Base-by-base conservation (phyloP, 2,329 filamentous ascomycete genomes). In the Corinectria fuckeliana region DNA sequence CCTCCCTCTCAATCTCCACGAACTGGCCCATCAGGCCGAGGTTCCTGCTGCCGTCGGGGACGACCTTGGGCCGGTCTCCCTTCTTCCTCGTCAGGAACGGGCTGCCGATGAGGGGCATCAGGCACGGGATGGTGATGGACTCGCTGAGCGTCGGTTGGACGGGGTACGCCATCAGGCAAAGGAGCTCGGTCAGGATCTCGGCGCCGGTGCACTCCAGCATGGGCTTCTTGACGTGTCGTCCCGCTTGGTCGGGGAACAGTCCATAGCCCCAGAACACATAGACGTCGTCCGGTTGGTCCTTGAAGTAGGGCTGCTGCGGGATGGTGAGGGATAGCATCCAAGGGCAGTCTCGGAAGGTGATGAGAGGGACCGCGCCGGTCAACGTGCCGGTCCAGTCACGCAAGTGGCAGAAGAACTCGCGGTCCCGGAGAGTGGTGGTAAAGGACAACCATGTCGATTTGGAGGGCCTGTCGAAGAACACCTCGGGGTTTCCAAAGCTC, bases 371-470 rank as follows among this genome's bases (percentile, higher is more conserved):
- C 4, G 65, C 58, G 5, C 68, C 68, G 0, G 63, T 70, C 1
- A 62, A 49, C 0, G 68, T 70, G 2, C 68, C 68, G 0, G 68
- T 66, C 68, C 68, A 70, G 14, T 28, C 44, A n/a, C 61, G 59
- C 3, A 70, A 26, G 28, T 70, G 36, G n/a, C 69, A 28, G 4
- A 63, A 69, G 50, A 70, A 70, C 1, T 52, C 57, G 13, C 50
- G 39, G 18, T 70, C 67, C 3, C 54, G 66, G n/a, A 70, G 59
- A 0, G 68, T 70, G 0, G 66, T 58, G 0, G 68, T 70, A 23
- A 70, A 70, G 3, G 68, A 70, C 9, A 70, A 63, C 68, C 68
- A 70, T 1, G 63, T 71, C 9, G 68, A 70, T 45, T 70, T 70
- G 21, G 66, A 69, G 0, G 68, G 68, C 1, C 68, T 65, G n/a